Percentiles rank a stretch among this genome's conserved stretches.
Evolutionary conservation across 257 asterid species (phyloP).

Genomic region (Coffea canephora): DNA sequence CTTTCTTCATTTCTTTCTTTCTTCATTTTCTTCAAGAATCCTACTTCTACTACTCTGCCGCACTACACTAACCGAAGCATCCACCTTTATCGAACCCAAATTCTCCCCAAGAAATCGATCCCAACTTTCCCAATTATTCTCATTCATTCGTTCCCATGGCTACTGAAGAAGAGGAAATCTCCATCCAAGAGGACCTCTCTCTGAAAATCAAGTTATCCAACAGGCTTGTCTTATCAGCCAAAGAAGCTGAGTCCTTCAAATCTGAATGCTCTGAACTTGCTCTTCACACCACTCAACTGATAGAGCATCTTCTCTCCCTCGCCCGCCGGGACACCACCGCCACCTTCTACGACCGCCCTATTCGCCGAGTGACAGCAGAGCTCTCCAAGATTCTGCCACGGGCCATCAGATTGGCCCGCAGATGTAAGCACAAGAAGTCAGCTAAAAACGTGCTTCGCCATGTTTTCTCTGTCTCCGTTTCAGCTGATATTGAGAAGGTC

Average conservation of each 20-base stretch:
- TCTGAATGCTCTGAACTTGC: slow-evolving; percentile 43
- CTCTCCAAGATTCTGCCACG: slow-evolving; percentile 46
- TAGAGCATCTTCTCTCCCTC: slow-evolving; percentile 48
- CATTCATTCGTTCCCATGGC: not conserved
- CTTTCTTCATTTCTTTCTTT: no score
- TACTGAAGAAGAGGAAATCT: slow-evolving; percentile 35
- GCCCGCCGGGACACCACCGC: slow-evolving; percentile 41
- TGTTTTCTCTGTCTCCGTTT: slow-evolving; percentile 51
- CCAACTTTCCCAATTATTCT: not conserved
- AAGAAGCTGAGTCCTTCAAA: slow-evolving; percentile 50
- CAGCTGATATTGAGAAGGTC: slow-evolving; percentile 49
- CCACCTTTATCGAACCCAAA: not conserved
- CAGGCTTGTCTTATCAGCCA: slow-evolving; percentile 44
- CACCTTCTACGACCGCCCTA: slow-evolving; percentile 54
- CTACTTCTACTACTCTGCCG: no score
- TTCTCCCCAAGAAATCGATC: not conserved
- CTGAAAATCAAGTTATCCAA: slow-evolving; percentile 51
- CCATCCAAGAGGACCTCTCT: slow-evolving; percentile 51
- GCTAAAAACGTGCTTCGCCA: slow-evolving; percentile 43
- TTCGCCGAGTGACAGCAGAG: slow-evolving; percentile 49
- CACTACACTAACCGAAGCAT: not conserved
- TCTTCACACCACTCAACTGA: slow-evolving; percentile 36
- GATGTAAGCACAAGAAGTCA: slow-evolving; percentile 44
- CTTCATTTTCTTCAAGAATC: no score
- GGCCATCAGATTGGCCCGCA: slow-evolving; percentile 40